A percentile compares a stretch with the other conserved stretches of the same genome.
Conservation (phyloP, 1,284 basidiomycete species). For the Rhodotorula mucilaginosa region DNA sequence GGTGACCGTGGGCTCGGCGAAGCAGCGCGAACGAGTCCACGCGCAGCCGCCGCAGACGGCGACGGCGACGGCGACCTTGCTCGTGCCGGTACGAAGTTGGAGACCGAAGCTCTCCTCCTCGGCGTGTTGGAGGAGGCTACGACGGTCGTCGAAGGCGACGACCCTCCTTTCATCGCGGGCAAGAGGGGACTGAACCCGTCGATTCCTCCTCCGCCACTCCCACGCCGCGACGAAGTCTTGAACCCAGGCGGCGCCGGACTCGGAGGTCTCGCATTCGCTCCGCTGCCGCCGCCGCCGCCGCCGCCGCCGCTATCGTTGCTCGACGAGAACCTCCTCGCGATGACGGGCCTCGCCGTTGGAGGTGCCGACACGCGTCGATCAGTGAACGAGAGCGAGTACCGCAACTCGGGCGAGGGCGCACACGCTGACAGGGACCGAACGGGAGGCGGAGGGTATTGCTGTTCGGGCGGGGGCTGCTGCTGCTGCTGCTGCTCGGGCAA, state of each 20-base stretch:
- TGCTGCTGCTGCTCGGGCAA: background rate
- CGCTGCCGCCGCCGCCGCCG: background rate
- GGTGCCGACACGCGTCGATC: background rate
- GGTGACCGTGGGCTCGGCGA: background rate
- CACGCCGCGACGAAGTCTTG: background rate
- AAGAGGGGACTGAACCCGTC: background rate
- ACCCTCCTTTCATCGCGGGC: too few relatives aligned
- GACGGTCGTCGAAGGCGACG: background rate
- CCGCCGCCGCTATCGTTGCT: background rate
- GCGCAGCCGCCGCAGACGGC: background rate
- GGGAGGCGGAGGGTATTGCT: too few relatives aligned
- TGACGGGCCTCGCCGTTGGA: too few relatives aligned
- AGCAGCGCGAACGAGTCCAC: background rate
- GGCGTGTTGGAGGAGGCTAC: too few relatives aligned
- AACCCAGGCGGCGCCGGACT: slow-evolving; percentile 7
- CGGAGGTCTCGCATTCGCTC: background rate
- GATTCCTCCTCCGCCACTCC: background rate
- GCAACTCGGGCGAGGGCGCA: background rate
- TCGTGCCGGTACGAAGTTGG: background rate
- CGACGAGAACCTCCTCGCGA: too few relatives aligned
- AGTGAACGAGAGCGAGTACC: background rate
- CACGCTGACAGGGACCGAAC: background rate
- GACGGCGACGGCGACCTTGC: background rate
- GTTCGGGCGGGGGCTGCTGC: background rate
- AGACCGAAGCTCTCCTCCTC: too few relatives aligned